These are phyloP conservation scores for Hyparrhenia diplandra DNA, from an alignment of 176 grass and related monocot species.

Conservation along the genomic window DNA sequence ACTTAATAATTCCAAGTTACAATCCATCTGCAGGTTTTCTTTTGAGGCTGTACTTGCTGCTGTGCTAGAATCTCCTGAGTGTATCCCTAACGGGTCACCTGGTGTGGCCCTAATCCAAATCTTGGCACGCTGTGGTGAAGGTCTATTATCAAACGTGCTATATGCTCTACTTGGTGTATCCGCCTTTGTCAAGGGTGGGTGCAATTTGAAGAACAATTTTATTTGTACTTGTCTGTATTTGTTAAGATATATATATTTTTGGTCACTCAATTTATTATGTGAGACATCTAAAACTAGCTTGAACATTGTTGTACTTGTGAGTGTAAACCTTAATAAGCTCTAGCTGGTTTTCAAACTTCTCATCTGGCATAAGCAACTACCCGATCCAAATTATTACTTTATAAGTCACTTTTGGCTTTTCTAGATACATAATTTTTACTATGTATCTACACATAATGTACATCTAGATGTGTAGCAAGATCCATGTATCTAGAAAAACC, in stretches of 20 bases:
- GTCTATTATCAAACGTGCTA: constrained; percentile 74
- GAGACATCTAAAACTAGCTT: constrained; percentile 6
- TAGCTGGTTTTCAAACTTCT: not conserved
- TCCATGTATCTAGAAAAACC: too few relatives aligned
- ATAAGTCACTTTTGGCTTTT: too few relatives aligned
- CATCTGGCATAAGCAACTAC: not conserved
- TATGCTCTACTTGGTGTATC: constrained; percentile 96
- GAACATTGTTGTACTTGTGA: not conserved
- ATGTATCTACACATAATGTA: too few relatives aligned
- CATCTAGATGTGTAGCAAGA: too few relatives aligned
- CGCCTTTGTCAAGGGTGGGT: constrained; percentile 85
- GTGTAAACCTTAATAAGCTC: constrained; percentile 3
- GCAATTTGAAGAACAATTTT: constrained; percentile 10
- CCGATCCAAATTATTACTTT: too few relatives aligned
- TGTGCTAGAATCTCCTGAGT: constrained; percentile 60
- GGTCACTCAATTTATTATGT: not conserved
- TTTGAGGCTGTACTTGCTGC: constrained; percentile 64
- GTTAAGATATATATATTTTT: not conserved
- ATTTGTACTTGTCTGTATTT: not conserved
- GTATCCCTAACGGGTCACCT: constrained; percentile 47
- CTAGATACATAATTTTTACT: too few relatives aligned
- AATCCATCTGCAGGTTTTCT: constrained; percentile 73
- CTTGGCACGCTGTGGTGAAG: constrained; percentile 73
- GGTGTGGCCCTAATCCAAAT: constrained; percentile 59
- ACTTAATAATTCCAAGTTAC: constrained; percentile 16